Base-by-base conservation (phyloP, 1,284 basidiomycete genomes). In the Lignosus rhinocerotis region DNA sequence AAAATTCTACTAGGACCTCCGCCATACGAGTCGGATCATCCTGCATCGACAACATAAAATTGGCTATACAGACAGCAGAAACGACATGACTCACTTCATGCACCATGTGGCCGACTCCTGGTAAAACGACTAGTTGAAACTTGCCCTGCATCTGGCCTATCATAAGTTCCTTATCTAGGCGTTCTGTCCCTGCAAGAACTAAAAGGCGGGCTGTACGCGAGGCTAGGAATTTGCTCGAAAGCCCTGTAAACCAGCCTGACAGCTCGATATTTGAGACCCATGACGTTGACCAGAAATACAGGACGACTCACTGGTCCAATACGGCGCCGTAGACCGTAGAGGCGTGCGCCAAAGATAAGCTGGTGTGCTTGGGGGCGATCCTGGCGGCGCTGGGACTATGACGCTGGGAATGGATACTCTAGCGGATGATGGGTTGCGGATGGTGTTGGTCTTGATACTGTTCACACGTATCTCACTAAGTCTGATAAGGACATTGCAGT, bases 141-240 rank as follows among this genome's bases (percentile, higher is more conserved):
- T 98, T 98, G 57, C 96, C 96, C 75, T 92, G 89, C 96, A 99
- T 98, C 74, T 99, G 96, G 0, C 95, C 97, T 50, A 99, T 96
- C 91, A 97, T 98, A 42, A 99, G 81, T 64, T 93, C 88, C 65
- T 86, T 90, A 71, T 99, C 97, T 2, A 99, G 83, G 8, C 95
- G 80, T 67, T 99, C 96, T 9, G 95, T 89, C 0, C 96, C 96
- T 0, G 97, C 96, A 11, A 99, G 80, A 3, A 98, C 83, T 32
- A 99, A 82, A 31, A 99, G 74, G 14, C 95, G 86, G 0, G 95
- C 95, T 0, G 92, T 85, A 16, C 87, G 83, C 0, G 87, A 84
- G 0, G 80, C 72, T 3, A 98, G 78, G 74, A 99, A 99, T 25
- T 83, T 81, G 17, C 75, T 74, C 3, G 93, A 96, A 0, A 99